Percentiles rank a stretch among this genome's conserved stretches.
Conservation (phyloP, 2,329 filamentous ascomycete species). For the Cyanodermella asteris region DNA sequence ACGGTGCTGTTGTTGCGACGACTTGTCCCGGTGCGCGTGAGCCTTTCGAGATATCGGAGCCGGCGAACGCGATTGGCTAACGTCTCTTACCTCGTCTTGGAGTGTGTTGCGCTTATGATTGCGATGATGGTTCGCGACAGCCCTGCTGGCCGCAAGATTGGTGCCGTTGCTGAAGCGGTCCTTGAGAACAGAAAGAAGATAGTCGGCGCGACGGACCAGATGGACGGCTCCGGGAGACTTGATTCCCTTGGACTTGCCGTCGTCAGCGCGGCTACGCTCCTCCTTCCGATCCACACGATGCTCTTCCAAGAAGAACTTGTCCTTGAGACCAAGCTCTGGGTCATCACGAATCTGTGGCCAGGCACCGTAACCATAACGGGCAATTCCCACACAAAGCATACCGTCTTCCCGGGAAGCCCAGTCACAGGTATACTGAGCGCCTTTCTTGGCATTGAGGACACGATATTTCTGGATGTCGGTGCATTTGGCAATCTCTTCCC, state of each 20-base stretch:
- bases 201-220: slow-evolving; percentile 82
- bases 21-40: slow-evolving; percentile 7
- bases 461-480: slow-evolving; percentile 62
- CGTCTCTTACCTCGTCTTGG: slow-evolving; percentile 8
- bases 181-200: slow-evolving; percentile 82
- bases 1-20: no score
- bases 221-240: slow-evolving; percentile 96
- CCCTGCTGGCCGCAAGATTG: slow-evolving; percentile 45
- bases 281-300: slow-evolving; percentile 97
- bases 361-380: slow-evolving; percentile 81
- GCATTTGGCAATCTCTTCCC: slow-evolving; percentile 41
- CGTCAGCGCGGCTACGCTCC: slow-evolving; percentile 63
- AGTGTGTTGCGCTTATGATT: slow-evolving; percentile 56
- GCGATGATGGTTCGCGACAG: slow-evolving; percentile 79
- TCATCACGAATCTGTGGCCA: slow-evolving; percentile 93
- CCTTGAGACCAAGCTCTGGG: slow-evolving; percentile 56
- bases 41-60: slow-evolving; percentile 21
- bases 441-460: slow-evolving; percentile 76
- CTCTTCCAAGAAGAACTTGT: slow-evolving; percentile 93
- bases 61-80: slow-evolving; percentile 23
- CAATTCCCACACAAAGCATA: slow-evolving; percentile 88
- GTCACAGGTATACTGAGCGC: slow-evolving; percentile 70
- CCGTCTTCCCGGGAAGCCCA: slow-evolving; percentile 91
- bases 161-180: slow-evolving; percentile 53
- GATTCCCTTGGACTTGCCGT: slow-evolving; percentile 44